These are phyloP conservation scores for Mycosphaerelloides madeirae DNA, from an alignment of 2,329 filamentous ascomycete species.

Conservation along the genomic window DNA sequence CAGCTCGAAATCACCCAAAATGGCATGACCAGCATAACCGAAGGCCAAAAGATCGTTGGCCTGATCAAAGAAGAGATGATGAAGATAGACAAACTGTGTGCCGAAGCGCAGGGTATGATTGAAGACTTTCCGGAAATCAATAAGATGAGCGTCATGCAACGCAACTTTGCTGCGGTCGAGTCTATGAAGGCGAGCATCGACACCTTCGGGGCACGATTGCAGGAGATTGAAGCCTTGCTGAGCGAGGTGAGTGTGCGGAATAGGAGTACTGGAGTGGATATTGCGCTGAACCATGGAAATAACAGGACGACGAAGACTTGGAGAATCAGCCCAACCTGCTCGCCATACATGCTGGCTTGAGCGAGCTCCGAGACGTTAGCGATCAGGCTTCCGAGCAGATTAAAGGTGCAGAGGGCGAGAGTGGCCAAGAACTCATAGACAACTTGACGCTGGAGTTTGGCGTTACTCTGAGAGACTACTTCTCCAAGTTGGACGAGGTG, in stretches of 20 bases:
- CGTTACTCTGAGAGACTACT: slow-evolving; percentile 83
- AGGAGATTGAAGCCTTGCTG: slow-evolving; percentile 71
- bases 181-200: slow-evolving; percentile 89
- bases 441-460: slow-evolving; percentile 57
- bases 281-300: too few species aligned
- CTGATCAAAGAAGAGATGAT: slow-evolving; percentile 97
- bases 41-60: slow-evolving; percentile 86
- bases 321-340: slow-evolving; percentile 91
- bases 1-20: slow-evolving; percentile 92
- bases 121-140: slow-evolving; percentile 93
- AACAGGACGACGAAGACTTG: slow-evolving; percentile 69
- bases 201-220: slow-evolving; percentile 74
- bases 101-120: slow-evolving; percentile 96
- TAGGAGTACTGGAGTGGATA: too few species aligned
- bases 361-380: slow-evolving; percentile 83
- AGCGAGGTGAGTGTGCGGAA: slow-evolving; percentile 41
- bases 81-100: slow-evolving; percentile 95
- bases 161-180: slow-evolving; percentile 92
- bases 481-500: slow-evolving; percentile 76
- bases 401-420: slow-evolving; percentile 72
- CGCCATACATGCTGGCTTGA: slow-evolving; percentile 85
- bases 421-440: slow-evolving; percentile 92
- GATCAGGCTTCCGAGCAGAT: slow-evolving; percentile 98
- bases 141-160: slow-evolving; percentile 84
- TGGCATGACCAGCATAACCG: slow-evolving; percentile 81